Base-by-base conservation (phyloP, 208 protist genomes). In the Leishmania arabica region DNA sequence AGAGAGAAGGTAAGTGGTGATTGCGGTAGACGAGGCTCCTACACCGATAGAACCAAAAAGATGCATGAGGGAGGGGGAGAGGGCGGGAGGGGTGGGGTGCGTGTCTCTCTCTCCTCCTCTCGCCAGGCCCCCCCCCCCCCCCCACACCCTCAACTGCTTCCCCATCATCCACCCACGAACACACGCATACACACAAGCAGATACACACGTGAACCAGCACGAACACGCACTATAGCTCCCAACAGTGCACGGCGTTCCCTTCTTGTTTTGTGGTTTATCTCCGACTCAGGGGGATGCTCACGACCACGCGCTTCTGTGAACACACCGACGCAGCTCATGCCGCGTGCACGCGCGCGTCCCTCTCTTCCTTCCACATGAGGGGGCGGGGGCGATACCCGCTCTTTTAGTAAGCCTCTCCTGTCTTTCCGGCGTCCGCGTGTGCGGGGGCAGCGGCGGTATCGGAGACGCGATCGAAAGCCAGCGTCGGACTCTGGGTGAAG, bases 401-500 rank as follows among this genome's bases (percentile, higher is more conserved):
- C 13, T 1, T 34, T 53, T 9, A 53, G 1, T 11, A 7, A 51
- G 11, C 54, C 53, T 47, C n/a, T 1, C 21, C 34, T 31, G 27
- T 15, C 21, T 9, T 40, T 34, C 58, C 37, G 1, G 13, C 60
- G 42, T 78, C 58, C 49, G 47, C 62, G 34, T 37, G 13, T 66
- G 60, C n/a, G 27, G 31, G 27, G 74, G 53, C 54, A 17, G 40
- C 58, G 34, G 56, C 58, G 37, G 60, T 53, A 9, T 19, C 45
- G 19, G 37, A n/a, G 34, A 74, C 64, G 6, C 78, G 78, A 66
- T 86, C 82, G 73, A 86, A 86, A 37, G 79, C 74, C 34, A 60
- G 15, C 7, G 73, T 80, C 2, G 83, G 83, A 64, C 69, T 73
- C 69, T 86, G 83, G 7, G 83, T 83, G 77, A 88, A 84, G 78